phyloP scores from a whole-genome alignment of 495 filamentous ascomycete species.

The Xylaria intraflava region DNA sequence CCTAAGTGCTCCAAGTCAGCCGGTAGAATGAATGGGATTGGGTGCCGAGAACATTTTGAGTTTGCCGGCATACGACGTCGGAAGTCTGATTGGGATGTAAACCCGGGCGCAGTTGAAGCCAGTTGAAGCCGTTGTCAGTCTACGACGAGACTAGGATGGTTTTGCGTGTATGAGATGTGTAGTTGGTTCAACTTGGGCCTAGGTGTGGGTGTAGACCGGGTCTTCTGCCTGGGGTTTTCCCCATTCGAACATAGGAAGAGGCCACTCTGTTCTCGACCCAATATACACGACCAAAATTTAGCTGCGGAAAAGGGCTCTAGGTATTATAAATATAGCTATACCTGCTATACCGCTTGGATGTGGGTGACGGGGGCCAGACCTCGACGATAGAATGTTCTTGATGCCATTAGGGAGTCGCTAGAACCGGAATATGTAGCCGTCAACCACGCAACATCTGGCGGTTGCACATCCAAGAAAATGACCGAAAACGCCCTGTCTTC shows the following conservation, averaged over 20 bases:
- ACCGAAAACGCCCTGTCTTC: neutral
- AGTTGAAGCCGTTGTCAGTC: neutral
- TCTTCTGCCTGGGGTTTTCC: neutral
- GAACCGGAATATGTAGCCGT: neutral
- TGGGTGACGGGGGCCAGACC: too few relatives aligned
- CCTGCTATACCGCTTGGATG: too few relatives aligned
- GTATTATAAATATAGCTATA: neutral
- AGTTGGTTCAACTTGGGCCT: neutral
- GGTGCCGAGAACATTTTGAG: neutral
- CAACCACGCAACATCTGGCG: neutral
- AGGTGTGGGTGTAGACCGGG: neutral
- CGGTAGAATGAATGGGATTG: neutral
- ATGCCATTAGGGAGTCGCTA: neutral
- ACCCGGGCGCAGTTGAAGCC: neutral
- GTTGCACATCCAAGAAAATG: too few relatives aligned
- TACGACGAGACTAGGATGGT: neutral
- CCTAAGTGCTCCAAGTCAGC: neutral
- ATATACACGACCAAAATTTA: neutral
- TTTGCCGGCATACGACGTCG: conserved; percentile 3
- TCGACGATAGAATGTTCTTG: neutral
- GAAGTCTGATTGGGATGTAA: conserved; percentile 7
- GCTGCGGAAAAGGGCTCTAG: neutral
- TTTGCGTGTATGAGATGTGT: neutral
- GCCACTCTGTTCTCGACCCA: neutral
- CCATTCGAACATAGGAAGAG: neutral